Evolutionary conservation across 1,284 basidiomycete genomes (phyloP), one percentile per base, ranked within the genome.

Genomic region (Wolfiporia cocos): DNA sequence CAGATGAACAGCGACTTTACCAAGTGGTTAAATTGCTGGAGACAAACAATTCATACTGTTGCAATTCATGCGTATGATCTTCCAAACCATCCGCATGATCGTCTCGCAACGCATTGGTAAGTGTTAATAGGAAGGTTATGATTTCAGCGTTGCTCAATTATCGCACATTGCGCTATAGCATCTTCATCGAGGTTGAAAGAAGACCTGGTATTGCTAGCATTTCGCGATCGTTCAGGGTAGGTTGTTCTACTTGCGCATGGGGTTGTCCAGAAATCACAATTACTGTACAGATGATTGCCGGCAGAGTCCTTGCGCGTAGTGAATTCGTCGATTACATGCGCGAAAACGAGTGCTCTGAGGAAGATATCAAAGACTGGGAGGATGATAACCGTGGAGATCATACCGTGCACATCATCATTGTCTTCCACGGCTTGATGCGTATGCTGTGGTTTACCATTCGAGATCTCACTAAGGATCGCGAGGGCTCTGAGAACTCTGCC

Each of bases 381-480:
- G 50, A 49, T 5, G 56, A 62, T 40, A 42, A 41, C 15, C 53
- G 61, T 18, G 53, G 45, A 22, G 54, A 48, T 17, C 49, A 64
- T 43, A 61, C 62, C 3, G 49, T 55, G n/a, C 63, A 66, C 33
- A 59, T 57, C 39, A 44, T 61, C 17, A 37, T 66, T 32, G 29
- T 26, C 5, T 42, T 39, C 39, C 34, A 36, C 5, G 42, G 18
- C 29, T 32, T 43, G 28, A 17, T 28, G 11, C 48, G 48, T 20
- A 43, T 35, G 20, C 42, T 49, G 10, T 49, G 47, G 47, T 41
- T 42, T 33, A 39, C 44, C 15, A 23, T 42, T 20, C 3, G 29
- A 11, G 39, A 41, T 22, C 37, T 48, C 28, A 19, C 10, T n/a
- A 4, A 15, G 15, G 40, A 22, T 28, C 24, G 26, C 17, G 9